Evolutionary conservation across 495 filamentous ascomycete genomes (phyloP).

Genomic region (Lophiostoma macrostomum): DNA sequence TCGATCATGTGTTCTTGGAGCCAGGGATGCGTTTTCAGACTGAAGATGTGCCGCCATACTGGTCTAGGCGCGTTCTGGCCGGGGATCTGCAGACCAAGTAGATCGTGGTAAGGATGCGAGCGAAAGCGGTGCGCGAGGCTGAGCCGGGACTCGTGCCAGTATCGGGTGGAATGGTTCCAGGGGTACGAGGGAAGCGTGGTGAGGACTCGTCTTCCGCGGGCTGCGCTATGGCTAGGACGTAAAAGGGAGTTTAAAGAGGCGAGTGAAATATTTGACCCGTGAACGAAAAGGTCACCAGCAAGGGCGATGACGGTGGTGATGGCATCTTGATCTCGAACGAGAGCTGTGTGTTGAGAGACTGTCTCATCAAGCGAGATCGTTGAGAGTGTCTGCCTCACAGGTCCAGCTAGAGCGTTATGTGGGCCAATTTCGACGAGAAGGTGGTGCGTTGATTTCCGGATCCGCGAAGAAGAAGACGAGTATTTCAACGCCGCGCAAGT

Average conservation of each 20-base stretch:
- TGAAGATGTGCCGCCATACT: neutral
- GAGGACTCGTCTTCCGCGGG: too few species aligned
- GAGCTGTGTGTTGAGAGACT: neutral
- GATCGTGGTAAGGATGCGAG: neutral
- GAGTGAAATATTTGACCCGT: neutral
- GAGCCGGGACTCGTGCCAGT: constrained; percentile 8
- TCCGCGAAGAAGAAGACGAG: neutral
- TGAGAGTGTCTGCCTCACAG: neutral
- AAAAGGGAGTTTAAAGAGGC: too few species aligned
- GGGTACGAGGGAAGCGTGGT: constrained; percentile 11
- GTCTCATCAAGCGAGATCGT: neutral
- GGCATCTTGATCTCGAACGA: neutral
- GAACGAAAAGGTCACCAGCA: constrained; percentile 1
- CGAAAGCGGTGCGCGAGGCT: constrained; percentile 1
- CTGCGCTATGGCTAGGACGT: too few species aligned
- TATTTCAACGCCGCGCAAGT: constrained; percentile 17
- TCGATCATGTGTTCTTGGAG: constrained; percentile 12
- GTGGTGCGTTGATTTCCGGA: too few species aligned
- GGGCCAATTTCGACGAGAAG: constrained; percentile 20
- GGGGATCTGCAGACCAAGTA: neutral
- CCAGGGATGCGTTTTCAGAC: constrained; percentile 2
- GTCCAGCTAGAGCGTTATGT: constrained; percentile 4
- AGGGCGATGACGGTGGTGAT: neutral
- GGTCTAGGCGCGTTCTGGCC: neutral
- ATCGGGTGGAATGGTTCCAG: constrained; percentile 11